These are phyloP conservation scores for Rhizopogon hawkerae DNA, from an alignment of 1,284 basidiomycete species.

Conservation along the genomic window DNA sequence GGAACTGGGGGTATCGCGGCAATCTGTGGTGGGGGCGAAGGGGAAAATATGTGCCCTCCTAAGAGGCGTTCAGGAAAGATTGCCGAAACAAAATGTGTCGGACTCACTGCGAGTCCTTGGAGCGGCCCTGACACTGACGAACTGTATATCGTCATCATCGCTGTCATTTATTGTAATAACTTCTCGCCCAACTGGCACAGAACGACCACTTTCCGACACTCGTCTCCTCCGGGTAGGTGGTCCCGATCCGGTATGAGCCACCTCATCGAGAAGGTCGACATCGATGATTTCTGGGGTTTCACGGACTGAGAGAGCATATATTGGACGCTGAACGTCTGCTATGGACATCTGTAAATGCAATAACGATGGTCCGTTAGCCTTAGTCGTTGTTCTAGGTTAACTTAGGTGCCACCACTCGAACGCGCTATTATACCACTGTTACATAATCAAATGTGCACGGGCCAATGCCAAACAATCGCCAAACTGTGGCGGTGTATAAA, in stretches of 20 bases:
- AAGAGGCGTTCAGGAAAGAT: slow-evolving; percentile 5
- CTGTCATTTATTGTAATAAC: slow-evolving; percentile 34
- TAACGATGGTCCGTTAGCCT: slow-evolving; percentile 7
- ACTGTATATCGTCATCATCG: slow-evolving; percentile 33
- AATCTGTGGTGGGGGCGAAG: slow-evolving; percentile 33
- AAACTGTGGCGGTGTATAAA: slow-evolving; percentile 22
- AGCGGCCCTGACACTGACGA: slow-evolving; percentile 19
- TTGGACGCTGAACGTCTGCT: slow-evolving; percentile 10
- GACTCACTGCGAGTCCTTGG: slow-evolving; percentile 5
- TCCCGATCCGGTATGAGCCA: slow-evolving; percentile 15
- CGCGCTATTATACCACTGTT: slow-evolving; percentile 16
- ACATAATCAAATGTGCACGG: slow-evolving; percentile 24
- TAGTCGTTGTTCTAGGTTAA: slow-evolving; percentile 17
- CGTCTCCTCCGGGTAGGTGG: slow-evolving; percentile 25
- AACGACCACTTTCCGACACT: slow-evolving; percentile 15
- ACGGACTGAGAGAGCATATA: slow-evolving; percentile 7
- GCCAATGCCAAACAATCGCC: slow-evolving; percentile 23
- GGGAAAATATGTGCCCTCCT: slow-evolving; percentile 32
- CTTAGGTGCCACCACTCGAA: neutral
- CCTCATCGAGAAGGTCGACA: slow-evolving; percentile 31
- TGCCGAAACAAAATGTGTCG: neutral
- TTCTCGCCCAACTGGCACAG: slow-evolving; percentile 13
- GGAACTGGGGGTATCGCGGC: slow-evolving; percentile 33
- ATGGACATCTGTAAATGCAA: slow-evolving; percentile 16
- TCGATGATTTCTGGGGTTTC: slow-evolving; percentile 30